Percentiles rank a stretch among this genome's conserved stretches.
phyloP scores from a whole-genome alignment of 345 rosid genomes.

The Rhodomyrtus tomentosa region DNA sequence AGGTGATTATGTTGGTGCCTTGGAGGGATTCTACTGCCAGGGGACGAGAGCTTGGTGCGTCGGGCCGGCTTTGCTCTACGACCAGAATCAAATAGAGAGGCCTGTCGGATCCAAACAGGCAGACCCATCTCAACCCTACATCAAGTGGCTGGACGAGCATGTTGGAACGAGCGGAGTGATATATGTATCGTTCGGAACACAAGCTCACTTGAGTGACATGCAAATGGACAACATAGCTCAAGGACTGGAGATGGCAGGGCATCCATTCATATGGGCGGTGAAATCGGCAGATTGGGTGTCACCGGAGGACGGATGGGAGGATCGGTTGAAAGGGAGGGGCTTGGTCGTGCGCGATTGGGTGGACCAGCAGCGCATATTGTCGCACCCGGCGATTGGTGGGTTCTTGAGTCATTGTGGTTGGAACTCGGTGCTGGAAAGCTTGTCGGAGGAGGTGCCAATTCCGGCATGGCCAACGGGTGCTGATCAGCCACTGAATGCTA shows the following conservation, averaged over 20 bases:
- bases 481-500: constrained; percentile 18
- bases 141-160: constrained; percentile 2
- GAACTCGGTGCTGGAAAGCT: constrained; percentile 19
- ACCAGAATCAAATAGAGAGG: not conserved
- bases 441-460: constrained; percentile 11
- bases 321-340: constrained; percentile 2
- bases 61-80: constrained; percentile 3
- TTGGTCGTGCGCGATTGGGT: constrained; percentile 5
- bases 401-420: constrained; percentile 14
- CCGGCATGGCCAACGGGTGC: constrained; percentile 9
- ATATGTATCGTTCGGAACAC: constrained; percentile 8
- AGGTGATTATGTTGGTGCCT: constrained; percentile 2
- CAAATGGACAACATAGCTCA: constrained; percentile 5
- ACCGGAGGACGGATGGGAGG: not conserved
- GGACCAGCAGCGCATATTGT: constrained; percentile 2
- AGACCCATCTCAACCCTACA: constrained; percentile 13
- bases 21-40: not conserved
- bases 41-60: constrained; percentile 5
- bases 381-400: constrained; percentile 1
- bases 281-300: not conserved
- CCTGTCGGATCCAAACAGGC: constrained; percentile 8
- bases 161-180: not conserved
- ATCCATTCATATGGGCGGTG: constrained; percentile 1
- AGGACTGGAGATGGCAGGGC: constrained; percentile 1
- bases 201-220: not conserved